phyloP scores from a whole-genome alignment of 345 rosid genomes.

The Atalantia buxifolia region DNA sequence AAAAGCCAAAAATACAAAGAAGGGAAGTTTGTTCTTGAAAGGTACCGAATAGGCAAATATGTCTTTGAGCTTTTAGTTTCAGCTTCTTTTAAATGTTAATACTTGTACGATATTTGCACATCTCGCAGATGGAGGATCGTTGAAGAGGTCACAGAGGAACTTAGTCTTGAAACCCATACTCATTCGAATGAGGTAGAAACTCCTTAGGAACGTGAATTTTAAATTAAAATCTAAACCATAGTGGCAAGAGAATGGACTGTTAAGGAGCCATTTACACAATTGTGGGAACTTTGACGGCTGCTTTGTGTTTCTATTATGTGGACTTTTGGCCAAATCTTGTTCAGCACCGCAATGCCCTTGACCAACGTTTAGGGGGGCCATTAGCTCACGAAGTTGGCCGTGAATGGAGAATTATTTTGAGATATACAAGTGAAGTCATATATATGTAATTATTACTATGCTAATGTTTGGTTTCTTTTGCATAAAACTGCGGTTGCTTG shows the following conservation, averaged over 20 bases:
- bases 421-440: background rate
- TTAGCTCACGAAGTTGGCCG: too few relatives aligned
- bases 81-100: background rate
- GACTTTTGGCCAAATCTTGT: background rate
- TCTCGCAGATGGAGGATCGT: constrained; percentile 38
- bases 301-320: background rate
- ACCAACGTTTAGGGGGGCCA: background rate
- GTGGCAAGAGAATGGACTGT: background rate
- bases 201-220: constrained; percentile 8
- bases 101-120: background rate
- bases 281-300: background rate
- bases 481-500: background rate
- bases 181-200: constrained; percentile 26
- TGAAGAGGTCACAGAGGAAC: constrained; percentile 27
- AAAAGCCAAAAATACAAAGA: constrained; percentile 42
- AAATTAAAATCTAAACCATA: background rate
- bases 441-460: background rate
- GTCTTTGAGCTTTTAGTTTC: background rate
- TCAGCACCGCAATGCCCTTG: background rate
- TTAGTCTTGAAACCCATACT: constrained; percentile 25
- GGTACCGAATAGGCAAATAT: constrained; percentile 18
- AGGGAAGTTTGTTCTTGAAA: constrained; percentile 47
- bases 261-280: background rate
- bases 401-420: background rate
- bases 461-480: background rate